Evolutionary conservation across 108 stramenopile species (phyloP).

Genomic region (Fistulifera solaris): DNA sequence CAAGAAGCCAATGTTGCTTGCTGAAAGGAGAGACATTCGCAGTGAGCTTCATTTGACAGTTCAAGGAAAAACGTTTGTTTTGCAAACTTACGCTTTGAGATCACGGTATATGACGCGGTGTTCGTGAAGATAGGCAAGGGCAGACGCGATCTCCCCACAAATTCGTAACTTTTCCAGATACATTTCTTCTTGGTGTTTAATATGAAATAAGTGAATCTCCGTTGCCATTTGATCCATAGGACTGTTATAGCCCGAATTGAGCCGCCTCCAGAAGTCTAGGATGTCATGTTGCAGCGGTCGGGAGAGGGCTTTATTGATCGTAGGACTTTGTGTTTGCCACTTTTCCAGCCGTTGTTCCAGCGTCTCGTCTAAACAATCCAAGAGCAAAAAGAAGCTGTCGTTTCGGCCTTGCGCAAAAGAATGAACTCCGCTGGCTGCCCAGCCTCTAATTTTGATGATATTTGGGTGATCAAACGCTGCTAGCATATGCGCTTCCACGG

Average conservation of each 20-base stretch:
- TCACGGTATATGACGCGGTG: constrained; percentile 85
- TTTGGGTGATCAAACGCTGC: constrained; percentile 63
- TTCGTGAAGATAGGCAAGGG: constrained; percentile 67
- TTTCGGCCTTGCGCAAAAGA: constrained; percentile 28
- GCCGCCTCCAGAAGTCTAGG: neutral
- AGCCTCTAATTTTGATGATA: constrained; percentile 63
- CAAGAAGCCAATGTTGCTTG: constrained; percentile 57
- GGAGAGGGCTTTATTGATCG: too few species aligned
- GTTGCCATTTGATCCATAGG: too few species aligned
- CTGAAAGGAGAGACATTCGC: too few species aligned
- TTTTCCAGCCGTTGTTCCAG: constrained; percentile 38
- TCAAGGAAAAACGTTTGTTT: constrained; percentile 8
- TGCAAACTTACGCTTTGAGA: too few species aligned
- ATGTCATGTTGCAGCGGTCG: neutral
- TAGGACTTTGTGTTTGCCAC: constrained; percentile 15
- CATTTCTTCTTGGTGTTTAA: constrained; percentile 9
- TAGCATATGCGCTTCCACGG: constrained; percentile 66
- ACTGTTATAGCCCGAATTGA: neutral
- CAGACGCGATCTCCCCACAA: constrained; percentile 47
- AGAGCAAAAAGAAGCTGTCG: constrained; percentile 39
- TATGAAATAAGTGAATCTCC: neutral
- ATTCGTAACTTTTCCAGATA: constrained; percentile 28
- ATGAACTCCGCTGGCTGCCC: constrained; percentile 48
- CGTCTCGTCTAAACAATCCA: constrained; percentile 42
- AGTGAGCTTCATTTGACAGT: constrained; percentile 1